A percentile compares a stretch with the other conserved stretches of the same genome.
Evolutionary conservation across 805 yeast species (phyloP).

Genomic region (Cyberlindnera xylosilytica): DNA sequence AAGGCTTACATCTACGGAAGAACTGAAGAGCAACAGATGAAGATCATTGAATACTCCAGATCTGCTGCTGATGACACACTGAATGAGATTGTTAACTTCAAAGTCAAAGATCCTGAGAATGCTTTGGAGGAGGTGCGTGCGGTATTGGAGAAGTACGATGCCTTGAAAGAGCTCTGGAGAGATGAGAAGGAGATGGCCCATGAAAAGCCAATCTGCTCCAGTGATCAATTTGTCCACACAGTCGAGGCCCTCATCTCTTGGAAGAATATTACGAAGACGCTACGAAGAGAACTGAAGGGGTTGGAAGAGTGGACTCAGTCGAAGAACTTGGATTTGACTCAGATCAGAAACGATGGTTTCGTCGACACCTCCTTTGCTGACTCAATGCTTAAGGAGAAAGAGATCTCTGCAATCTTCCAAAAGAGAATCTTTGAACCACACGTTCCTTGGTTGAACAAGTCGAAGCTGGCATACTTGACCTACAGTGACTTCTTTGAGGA

Average conservation of each 20-base stretch:
- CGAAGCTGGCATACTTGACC: constrained; percentile 66
- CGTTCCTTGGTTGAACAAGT: constrained; percentile 79
- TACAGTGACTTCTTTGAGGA: constrained; percentile 60
- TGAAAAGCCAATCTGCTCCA: constrained; percentile 70
- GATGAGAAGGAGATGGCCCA: constrained; percentile 71
- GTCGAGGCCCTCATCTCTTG: constrained; percentile 82
- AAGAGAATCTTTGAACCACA: constrained; percentile 64
- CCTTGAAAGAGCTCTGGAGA: constrained; percentile 75
- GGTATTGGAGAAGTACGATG: constrained; percentile 58
- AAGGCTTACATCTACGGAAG: constrained; percentile 80
- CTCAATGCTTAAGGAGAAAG: constrained; percentile 74
- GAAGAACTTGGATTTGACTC: constrained; percentile 64
- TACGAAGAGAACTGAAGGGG: constrained; percentile 56
- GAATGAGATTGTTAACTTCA: constrained; percentile 64
- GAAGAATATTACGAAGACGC: constrained; percentile 70
- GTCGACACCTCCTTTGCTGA: constrained; percentile 79
- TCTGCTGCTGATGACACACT: constrained; percentile 70
- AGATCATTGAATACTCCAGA: constrained; percentile 64
- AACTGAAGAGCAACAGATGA: constrained; percentile 72
- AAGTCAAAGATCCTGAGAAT: constrained; percentile 43
- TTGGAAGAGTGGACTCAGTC: constrained; percentile 83
- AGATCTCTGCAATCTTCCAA: constrained; percentile 66
- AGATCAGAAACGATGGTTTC: constrained; percentile 35
- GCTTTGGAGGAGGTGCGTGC: constrained; percentile 51
- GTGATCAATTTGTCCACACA: constrained; percentile 59